Evolutionary conservation across 148 eudicot species (phyloP), one percentile per base, ranked within the genome.

Genomic region (Rhododendron henanense): DNA sequence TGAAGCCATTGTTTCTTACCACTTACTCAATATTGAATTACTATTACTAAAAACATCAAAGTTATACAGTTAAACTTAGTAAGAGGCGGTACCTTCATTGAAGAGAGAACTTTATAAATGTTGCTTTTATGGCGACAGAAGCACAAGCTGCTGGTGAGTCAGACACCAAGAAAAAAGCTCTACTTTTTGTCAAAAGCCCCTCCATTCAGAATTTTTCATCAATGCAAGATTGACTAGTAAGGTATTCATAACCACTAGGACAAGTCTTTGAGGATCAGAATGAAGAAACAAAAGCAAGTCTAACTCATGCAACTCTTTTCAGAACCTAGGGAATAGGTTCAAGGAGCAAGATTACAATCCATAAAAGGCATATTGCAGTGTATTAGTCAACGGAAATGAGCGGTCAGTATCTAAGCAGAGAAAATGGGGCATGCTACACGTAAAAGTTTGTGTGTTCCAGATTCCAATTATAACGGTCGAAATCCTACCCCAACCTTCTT

Each of bases 41-140:
- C 48, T 81, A 15, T 31, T 31, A 25, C 39, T 16, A 50, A 39
- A 81, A 31, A 81, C 33, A 5, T 28, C 63, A 44, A 31, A 59
- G 3, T 19, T 67, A 10, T 23, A 21, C 11, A 82, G 75, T 41
- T 39, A 6, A 44, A 28, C 61, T 31, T 18, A 67, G 15, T 44
- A n/a, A 75, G 23, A 83, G 85, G n/a, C n/a, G 41, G 77, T 45
- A 13, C 77, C 37, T 65, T 44, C 76, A 18, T 63, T 45, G 85
- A 83, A 45, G 57, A 67, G 39, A 19, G 25, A 55, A 16, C 6
- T 10, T 11, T 28, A 2, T 41, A 14, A 33, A 39, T 85, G 89
- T 81, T 88, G 69, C 89, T 88, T 44, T 76, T 15, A 41, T 75
- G 89, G 87, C 61, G 85, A 41, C 82, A 85, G 84, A 19, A 41